Evolutionary conservation across 1,284 basidiomycete genomes (phyloP).

Genomic region (Tylopilus orsonianus): DNA sequence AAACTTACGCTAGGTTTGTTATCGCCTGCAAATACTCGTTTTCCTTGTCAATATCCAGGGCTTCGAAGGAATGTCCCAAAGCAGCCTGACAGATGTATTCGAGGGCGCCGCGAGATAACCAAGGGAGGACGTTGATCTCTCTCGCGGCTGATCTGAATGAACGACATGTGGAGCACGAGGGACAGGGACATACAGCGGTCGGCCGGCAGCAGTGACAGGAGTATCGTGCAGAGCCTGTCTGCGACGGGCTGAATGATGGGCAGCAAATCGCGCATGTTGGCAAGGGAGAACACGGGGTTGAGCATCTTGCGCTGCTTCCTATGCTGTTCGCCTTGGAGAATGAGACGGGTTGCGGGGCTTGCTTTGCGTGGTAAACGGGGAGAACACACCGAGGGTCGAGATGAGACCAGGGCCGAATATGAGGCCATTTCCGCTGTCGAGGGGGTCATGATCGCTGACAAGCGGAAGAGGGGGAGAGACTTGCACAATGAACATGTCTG

Average conservation of each 20-base stretch:
- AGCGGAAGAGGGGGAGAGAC: slow-evolving; percentile 12
- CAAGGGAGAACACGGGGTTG: slow-evolving; percentile 47
- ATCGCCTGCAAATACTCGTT: slow-evolving; percentile 50
- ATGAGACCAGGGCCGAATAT: slow-evolving; percentile 33
- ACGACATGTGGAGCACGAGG: background rate
- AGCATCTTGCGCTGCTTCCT: slow-evolving; percentile 50
- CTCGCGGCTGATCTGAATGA: slow-evolving; percentile 16
- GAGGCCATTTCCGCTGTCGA: slow-evolving; percentile 32
- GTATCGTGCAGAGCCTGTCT: slow-evolving; percentile 28
- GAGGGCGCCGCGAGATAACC: slow-evolving; percentile 50
- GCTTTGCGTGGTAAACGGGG: slow-evolving; percentile 25
- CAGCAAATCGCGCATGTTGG: slow-evolving; percentile 45
- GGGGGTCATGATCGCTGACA: slow-evolving; percentile 34
- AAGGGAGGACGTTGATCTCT: slow-evolving; percentile 48
- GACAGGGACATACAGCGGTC: slow-evolving; percentile 20
- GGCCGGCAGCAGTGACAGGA: slow-evolving; percentile 23
- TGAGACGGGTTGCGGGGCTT: background rate
- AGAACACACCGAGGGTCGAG: slow-evolving; percentile 37
- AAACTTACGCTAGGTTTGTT: slow-evolving; percentile 46
- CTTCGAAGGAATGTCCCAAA: slow-evolving; percentile 53
- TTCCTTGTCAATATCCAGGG: slow-evolving; percentile 43
- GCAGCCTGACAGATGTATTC: slow-evolving; percentile 51
- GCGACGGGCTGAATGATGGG: slow-evolving; percentile 49
- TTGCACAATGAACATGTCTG: slow-evolving; percentile 48
- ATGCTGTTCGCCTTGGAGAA: slow-evolving; percentile 44